These are phyloP conservation scores for Zymoseptoria pseudotritici DNA, from an alignment of 2,329 filamentous ascomycete species.

Conservation along the genomic window DNA sequence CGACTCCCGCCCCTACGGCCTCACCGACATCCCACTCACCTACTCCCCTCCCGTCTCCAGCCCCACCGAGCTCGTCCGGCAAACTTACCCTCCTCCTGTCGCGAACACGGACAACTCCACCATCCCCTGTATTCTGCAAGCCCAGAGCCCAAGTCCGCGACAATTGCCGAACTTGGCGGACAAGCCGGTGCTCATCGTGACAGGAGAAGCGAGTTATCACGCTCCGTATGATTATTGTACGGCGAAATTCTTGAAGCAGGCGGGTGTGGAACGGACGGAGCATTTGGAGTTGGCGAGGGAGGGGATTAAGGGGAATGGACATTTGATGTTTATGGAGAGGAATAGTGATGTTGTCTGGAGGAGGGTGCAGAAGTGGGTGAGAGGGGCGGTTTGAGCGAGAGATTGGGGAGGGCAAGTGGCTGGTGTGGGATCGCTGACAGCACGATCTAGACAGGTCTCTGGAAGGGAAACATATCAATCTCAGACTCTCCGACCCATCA, in stretches of 20 bases:
- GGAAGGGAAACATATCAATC: too few relatives aligned
- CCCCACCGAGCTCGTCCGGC: conserved; percentile 13
- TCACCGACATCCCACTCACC: conserved; percentile 28
- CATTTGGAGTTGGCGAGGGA: conserved; percentile 40
- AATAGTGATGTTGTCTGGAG: conserved; percentile 28
- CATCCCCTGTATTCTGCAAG: conserved; percentile 34
- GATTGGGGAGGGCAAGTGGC: too few relatives aligned
- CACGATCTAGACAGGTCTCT: too few relatives aligned
- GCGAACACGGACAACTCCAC: conserved; percentile 24
- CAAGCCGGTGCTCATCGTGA: conserved; percentile 45
- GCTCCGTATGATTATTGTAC: conserved; percentile 50
- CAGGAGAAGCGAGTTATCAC: conserved; percentile 49
- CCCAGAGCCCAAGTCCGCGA: conserved; percentile 33
- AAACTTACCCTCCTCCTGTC: conserved; percentile 19
- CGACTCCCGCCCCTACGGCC: conserved; percentile 24
- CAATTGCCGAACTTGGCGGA: conserved; percentile 43
- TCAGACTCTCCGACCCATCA: too few relatives aligned
- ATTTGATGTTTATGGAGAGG: conserved; percentile 48
- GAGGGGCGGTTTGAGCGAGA: background rate
- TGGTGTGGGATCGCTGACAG: too few relatives aligned
- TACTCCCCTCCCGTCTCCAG: conserved; percentile 30
- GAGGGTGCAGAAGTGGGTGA: background rate
- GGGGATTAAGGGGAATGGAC: conserved; percentile 48
- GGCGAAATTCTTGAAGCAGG: conserved; percentile 46
- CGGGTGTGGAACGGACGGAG: conserved; percentile 37